phyloP scores from a whole-genome alignment of 1,284 basidiomycete species.

The Agroathelia rolfsii region DNA sequence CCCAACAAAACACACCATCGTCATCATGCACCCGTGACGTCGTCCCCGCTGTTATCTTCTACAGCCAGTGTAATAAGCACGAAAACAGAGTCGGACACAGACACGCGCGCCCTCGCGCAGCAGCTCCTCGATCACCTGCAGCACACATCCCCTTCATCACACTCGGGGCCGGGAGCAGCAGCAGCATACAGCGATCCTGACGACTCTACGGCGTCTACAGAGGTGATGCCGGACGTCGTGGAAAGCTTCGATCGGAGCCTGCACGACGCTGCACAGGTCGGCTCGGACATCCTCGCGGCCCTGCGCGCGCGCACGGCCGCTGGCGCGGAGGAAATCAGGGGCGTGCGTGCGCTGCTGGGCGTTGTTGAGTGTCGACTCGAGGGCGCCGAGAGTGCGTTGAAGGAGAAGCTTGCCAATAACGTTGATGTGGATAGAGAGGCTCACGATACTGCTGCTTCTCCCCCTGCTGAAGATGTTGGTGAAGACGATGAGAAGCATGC shows the following conservation, averaged over 20 bases:
- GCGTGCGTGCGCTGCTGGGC: slow-evolving; percentile 30
- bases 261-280: slow-evolving; percentile 32
- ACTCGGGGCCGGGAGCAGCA: slow-evolving; percentile 15
- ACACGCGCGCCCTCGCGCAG: slow-evolving; percentile 33
- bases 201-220: no score
- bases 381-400: slow-evolving; percentile 5
- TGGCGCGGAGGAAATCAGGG: slow-evolving; percentile 35
- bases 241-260: no score
- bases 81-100: slow-evolving; percentile 25
- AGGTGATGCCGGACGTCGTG: no score
- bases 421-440: slow-evolving; percentile 33
- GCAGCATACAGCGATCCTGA: slow-evolving; percentile 25
- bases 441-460: slow-evolving; percentile 8
- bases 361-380: no score
- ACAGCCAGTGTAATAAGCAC: slow-evolving; percentile 14
- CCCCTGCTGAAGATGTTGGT: slow-evolving; percentile 21
- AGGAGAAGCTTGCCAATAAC: slow-evolving; percentile 14
- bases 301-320: slow-evolving; percentile 44
- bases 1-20: background rate
- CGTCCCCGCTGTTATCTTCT: slow-evolving; percentile 4
- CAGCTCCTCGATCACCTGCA: slow-evolving; percentile 45
- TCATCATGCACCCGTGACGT: background rate
- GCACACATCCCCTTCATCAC: slow-evolving; percentile 30
- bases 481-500: slow-evolving; percentile 18
- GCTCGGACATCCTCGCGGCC: slow-evolving; percentile 32